These are phyloP conservation scores for Sporothrix inflata DNA, from an alignment of 2,329 filamentous ascomycete species.

Conservation along the genomic window DNA sequence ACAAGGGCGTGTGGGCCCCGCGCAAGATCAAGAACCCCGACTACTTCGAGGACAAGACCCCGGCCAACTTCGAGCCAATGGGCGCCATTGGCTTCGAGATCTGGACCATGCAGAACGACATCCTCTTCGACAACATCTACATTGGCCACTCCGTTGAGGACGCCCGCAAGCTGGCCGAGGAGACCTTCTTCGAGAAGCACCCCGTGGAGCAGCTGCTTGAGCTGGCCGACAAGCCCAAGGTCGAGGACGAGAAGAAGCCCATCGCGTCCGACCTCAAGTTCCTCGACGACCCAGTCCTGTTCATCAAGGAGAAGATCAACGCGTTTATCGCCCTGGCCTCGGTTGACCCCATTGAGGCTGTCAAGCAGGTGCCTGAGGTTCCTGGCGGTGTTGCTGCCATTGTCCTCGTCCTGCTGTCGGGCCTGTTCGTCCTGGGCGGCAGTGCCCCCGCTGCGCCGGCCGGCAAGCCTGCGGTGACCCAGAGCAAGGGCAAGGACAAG, in stretches of 20 bases:
- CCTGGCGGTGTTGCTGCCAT: conserved; percentile 77
- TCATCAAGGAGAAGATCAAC: conserved; percentile 89
- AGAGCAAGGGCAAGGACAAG: conserved; percentile 70
- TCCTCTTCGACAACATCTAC: conserved; percentile 99
- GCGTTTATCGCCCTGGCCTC: conserved; percentile 84
- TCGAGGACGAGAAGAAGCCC: conserved; percentile 63
- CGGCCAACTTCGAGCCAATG: conserved; percentile 96
- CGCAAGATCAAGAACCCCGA: conserved; percentile 96
- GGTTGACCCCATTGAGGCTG: conserved; percentile 78
- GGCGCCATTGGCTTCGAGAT: conserved; percentile 98
- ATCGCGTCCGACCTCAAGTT: conserved; percentile 81
- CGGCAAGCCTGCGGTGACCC: conserved; percentile 66
- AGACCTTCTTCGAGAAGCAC: conserved; percentile 90
- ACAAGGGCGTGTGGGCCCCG: conserved; percentile 95
- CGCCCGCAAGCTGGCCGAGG: conserved; percentile 82
- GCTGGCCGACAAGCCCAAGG: conserved; percentile 78
- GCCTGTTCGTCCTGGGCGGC: conserved; percentile 59
- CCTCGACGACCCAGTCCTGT: conserved; percentile 85
- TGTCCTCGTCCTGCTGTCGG: conserved; percentile 69
- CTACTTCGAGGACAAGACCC: conserved; percentile 96
- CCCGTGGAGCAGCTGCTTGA: conserved; percentile 79
- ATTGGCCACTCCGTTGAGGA: conserved; percentile 96
- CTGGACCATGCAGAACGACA: conserved; percentile 99
- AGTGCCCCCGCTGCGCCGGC: conserved; percentile 69
- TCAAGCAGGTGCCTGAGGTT: conserved; percentile 90